These are phyloP conservation scores for Ascochyta lentis DNA, from an alignment of 2,329 filamentous ascomycete species.

Conservation along the genomic window DNA sequence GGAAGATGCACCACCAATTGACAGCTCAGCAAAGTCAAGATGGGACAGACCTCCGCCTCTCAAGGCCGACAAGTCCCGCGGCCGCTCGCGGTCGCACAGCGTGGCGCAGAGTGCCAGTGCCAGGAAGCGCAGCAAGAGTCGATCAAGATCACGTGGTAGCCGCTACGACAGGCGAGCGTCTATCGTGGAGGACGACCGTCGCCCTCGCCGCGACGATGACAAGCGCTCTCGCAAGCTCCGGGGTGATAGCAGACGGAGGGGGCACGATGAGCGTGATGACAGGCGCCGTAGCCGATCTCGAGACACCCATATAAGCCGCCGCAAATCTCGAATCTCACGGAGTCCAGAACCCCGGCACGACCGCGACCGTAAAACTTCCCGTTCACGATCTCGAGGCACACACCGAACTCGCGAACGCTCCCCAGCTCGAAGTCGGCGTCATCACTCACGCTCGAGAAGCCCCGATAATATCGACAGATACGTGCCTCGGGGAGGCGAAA, in stretches of 20 bases:
- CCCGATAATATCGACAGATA: slow-evolving; percentile 50
- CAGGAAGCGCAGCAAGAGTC: slow-evolving; percentile 38
- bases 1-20: slow-evolving; percentile 33
- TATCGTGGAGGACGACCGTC: slow-evolving; percentile 31
- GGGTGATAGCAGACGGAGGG: slow-evolving; percentile 33
- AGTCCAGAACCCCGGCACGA: slow-evolving; percentile 26
- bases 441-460: slow-evolving; percentile 37
- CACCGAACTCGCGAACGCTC: slow-evolving; percentile 29
- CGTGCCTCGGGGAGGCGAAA: slow-evolving; percentile 37
- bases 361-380: slow-evolving; percentile 31
- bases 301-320: slow-evolving; percentile 36
- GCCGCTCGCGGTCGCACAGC: slow-evolving; percentile 42
- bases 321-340: slow-evolving; percentile 39
- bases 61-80: slow-evolving; percentile 34
- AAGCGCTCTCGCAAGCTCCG: slow-evolving; percentile 36
- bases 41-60: slow-evolving; percentile 37
- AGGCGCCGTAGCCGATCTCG: slow-evolving; percentile 39
- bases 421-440: slow-evolving; percentile 22
- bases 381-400: slow-evolving; percentile 28
- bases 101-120: slow-evolving; percentile 37
- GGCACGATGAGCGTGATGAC: slow-evolving; percentile 19
- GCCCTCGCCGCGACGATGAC: slow-evolving; percentile 35
- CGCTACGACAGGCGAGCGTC: slow-evolving; percentile 39
- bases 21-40: slow-evolving; percentile 29
- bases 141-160: slow-evolving; percentile 43